These are phyloP conservation scores for Plenodomus lindquistii DNA, from an alignment of 2,329 filamentous ascomycete species.

Conservation along the genomic window DNA sequence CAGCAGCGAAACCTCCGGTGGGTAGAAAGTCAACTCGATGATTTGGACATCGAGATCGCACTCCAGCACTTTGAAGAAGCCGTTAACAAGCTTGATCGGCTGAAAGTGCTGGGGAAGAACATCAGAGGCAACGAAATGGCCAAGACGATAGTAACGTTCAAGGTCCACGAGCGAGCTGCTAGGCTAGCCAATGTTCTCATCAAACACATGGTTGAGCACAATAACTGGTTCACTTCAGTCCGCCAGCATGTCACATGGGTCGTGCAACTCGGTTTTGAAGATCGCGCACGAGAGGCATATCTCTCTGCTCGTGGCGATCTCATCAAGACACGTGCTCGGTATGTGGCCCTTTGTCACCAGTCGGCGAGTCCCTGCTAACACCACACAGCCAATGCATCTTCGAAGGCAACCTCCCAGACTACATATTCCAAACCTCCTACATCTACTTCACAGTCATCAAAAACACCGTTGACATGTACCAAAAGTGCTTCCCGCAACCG, in stretches of 20 bases:
- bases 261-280: conserved; percentile 83
- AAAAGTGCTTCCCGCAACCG: conserved; percentile 73
- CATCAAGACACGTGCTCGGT: conserved; percentile 84
- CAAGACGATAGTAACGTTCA: conserved; percentile 89
- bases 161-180: conserved; percentile 81
- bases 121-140: conserved; percentile 85
- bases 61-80: conserved; percentile 86
- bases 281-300: conserved; percentile 84
- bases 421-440: conserved; percentile 93
- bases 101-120: conserved; percentile 76
- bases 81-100: conserved; percentile 80
- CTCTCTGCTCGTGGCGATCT: conserved; percentile 76
- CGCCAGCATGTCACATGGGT: conserved; percentile 84
- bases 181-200: conserved; percentile 77
- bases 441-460: conserved; percentile 94
- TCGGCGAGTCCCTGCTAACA: neutral
- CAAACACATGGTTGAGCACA: conserved; percentile 75
- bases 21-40: conserved; percentile 94
- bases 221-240: conserved; percentile 76
- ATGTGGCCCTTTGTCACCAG: conserved; percentile 18
- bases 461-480: conserved; percentile 89
- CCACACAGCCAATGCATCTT: conserved; percentile 83
- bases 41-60: conserved; percentile 93
- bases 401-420: conserved; percentile 87
- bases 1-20: conserved; percentile 95